phyloP scores from a whole-genome alignment of 75 land plant genomes.

The Cryptomeria japonica region DNA sequence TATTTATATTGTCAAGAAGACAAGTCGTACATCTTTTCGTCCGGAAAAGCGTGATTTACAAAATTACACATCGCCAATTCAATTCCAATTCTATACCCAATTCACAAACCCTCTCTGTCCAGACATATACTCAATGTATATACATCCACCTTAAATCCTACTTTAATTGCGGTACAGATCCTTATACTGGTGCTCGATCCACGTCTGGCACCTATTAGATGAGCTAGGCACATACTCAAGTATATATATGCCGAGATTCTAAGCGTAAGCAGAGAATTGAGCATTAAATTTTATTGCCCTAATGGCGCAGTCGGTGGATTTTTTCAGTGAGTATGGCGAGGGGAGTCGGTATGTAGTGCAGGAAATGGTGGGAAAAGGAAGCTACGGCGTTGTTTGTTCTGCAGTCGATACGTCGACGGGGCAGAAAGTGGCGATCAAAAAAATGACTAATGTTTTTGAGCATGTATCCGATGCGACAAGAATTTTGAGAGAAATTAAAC shows the following conservation, averaged over 20 bases:
- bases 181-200: neutral
- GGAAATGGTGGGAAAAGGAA: constrained; percentile 95
- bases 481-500: constrained; percentile 89
- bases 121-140: neutral
- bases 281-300: neutral
- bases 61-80: neutral
- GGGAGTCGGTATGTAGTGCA: constrained; percentile 75
- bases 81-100: neutral
- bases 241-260: neutral
- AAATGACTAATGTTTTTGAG: constrained; percentile 90
- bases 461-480: constrained; percentile 96
- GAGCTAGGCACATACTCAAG: neutral
- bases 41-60: neutral
- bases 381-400: constrained; percentile 95
- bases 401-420: constrained; percentile 85
- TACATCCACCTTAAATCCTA: neutral
- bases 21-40: neutral
- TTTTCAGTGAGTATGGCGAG: constrained; percentile 93
- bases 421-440: constrained; percentile 94
- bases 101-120: neutral
- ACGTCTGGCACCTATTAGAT: neutral
- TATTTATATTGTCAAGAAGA: too few species aligned
- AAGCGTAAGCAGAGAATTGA: neutral
- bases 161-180: neutral
- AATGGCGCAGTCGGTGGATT: constrained; percentile 28